phyloP scores from a whole-genome alignment of 768 basidiomycete species.

The Tulasnella sp. region DNA sequence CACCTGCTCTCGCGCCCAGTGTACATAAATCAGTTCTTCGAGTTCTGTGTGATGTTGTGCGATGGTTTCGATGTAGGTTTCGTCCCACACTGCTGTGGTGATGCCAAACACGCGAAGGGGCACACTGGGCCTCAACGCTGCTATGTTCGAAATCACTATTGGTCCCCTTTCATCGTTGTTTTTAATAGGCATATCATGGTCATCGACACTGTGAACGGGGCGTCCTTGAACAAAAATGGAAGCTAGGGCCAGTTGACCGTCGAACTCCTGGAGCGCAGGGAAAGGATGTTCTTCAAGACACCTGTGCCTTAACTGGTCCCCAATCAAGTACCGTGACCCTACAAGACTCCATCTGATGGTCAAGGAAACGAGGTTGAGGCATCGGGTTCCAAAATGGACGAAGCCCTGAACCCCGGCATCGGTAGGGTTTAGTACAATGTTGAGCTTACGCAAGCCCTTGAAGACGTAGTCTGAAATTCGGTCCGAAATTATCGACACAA shows the following conservation, averaged over 20 bases:
- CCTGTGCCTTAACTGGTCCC: neutral
- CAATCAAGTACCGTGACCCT: neutral
- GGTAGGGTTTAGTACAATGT: neutral
- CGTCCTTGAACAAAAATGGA: neutral
- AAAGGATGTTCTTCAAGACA: neutral
- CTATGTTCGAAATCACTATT: neutral
- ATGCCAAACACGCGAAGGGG: neutral
- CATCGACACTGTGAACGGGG: neutral
- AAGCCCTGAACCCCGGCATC: neutral
- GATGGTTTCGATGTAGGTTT: neutral
- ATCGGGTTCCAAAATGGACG: neutral
- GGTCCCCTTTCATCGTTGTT: no score
- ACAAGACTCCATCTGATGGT: neutral
- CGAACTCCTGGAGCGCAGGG: neutral
- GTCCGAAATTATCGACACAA: neutral
- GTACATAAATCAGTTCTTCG: neutral
- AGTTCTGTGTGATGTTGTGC: neutral
- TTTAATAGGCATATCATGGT: no score
- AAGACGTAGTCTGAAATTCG: neutral
- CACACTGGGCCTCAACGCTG: neutral
- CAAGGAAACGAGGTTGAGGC: neutral
- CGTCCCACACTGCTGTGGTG: neutral
- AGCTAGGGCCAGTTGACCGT: neutral
- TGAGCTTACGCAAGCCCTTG: neutral
- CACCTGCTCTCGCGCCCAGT: neutral